A percentile compares a stretch with the other conserved stretches of the same genome.
phyloP scores from a whole-genome alignment of 352 stramenopile species.

The Globisporangium spinosum region DNA sequence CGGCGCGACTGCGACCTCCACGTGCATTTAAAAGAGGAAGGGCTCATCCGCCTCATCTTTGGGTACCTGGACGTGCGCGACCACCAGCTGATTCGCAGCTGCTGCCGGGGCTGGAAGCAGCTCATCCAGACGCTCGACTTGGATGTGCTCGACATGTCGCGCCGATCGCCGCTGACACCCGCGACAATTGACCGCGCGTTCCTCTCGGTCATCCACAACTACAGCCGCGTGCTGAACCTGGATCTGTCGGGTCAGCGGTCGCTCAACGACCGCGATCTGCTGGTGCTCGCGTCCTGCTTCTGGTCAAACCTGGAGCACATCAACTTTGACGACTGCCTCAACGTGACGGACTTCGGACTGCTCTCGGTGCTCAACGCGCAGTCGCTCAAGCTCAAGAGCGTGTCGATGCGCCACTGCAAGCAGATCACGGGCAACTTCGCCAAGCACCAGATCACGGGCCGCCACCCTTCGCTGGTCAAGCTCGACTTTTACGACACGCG shows the following conservation, averaged over 20 bases:
- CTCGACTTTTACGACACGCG: constrained; percentile 73
- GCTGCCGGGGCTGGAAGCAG: constrained; percentile 53
- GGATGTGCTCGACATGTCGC: constrained; percentile 64
- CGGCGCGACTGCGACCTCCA: constrained; percentile 33
- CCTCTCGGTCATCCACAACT: constrained; percentile 59
- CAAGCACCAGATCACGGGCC: constrained; percentile 37
- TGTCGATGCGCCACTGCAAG: constrained; percentile 82
- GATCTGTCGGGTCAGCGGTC: constrained; percentile 72
- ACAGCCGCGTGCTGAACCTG: constrained; percentile 52
- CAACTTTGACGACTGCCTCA: constrained; percentile 63
- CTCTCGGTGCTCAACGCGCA: constrained; percentile 82
- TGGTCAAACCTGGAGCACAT: constrained; percentile 72
- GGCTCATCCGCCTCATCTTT: constrained; percentile 55
- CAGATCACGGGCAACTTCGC: constrained; percentile 57
- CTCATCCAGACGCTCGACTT: constrained; percentile 67
- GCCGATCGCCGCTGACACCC: constrained; percentile 42
- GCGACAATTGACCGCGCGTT: constrained; percentile 56
- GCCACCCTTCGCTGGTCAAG: constrained; percentile 48
- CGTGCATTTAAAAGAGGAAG: constrained; percentile 48
- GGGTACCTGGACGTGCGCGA: constrained; percentile 72
- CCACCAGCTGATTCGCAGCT: constrained; percentile 59
- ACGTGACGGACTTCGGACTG: constrained; percentile 74
- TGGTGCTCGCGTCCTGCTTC: constrained; percentile 79
- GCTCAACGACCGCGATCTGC: constrained; percentile 62
- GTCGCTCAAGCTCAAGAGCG: constrained; percentile 52